Evolutionary conservation across 169 alveolate genomes (phyloP).

Genomic region (Cryptosporidium parvum): DNA sequence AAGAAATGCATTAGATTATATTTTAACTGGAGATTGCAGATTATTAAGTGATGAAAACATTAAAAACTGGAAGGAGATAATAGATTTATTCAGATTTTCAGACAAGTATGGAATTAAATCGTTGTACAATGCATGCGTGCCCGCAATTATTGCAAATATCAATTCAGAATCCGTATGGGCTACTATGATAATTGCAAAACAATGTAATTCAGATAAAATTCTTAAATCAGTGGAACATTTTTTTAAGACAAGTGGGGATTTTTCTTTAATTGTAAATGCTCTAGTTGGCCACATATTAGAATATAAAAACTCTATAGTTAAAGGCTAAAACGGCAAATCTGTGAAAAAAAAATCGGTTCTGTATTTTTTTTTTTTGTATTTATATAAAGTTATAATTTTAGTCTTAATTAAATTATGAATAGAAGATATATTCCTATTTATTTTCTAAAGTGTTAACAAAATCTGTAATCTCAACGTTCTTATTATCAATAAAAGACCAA

Average conservation of each 20-base stretch:
- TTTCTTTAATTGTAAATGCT: constrained; percentile 32
- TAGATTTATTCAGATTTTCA: constrained; percentile 48
- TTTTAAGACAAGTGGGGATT: constrained; percentile 12
- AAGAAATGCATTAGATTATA: constrained; percentile 49
- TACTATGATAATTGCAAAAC: constrained; percentile 23
- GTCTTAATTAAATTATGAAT: too few species aligned
- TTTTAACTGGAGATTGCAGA: constrained; percentile 43
- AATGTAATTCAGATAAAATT: constrained; percentile 19
- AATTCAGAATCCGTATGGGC: constrained; percentile 44
- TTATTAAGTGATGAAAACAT: constrained; percentile 6
- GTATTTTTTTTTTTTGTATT: not conserved
- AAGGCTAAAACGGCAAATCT: not conserved
- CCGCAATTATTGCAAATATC: constrained; percentile 39
- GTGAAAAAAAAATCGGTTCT: not conserved
- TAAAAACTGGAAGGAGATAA: constrained; percentile 5
- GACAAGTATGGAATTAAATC: constrained; percentile 51
- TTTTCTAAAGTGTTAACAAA: constrained; percentile 24
- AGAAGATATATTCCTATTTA: not conserved
- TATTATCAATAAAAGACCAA: constrained; percentile 56
- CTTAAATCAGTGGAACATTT: constrained; percentile 33
- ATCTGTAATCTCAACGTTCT: not conserved
- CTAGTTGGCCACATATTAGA: constrained; percentile 6
- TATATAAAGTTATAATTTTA: too few species aligned
- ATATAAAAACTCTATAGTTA: not conserved
- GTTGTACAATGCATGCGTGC: constrained; percentile 35